Base-by-base conservation (phyloP, 2,329 filamentous ascomycete species). In the Paraphoma chrysanthemicola region DNA sequence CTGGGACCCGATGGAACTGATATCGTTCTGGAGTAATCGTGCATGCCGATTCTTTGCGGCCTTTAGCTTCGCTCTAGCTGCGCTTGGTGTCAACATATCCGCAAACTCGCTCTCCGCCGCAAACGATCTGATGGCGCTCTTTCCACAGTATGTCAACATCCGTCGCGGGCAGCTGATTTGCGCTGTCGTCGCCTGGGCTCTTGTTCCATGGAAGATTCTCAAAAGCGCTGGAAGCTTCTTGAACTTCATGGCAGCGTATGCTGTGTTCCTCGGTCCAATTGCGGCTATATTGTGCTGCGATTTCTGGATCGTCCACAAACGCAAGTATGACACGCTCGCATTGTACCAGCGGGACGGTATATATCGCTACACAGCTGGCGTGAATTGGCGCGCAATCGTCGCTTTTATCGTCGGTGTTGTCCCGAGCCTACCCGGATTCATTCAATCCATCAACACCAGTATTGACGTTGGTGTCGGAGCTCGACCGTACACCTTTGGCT, bases 241-340 rank as follows among this genome's bases (percentile, higher is more conserved):
- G 3, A 82, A 83, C 43, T 91, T 90, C 74, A 88, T 91, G 83
- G 81, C 83, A 43, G 88, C 87, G 0, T 87, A 89, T 69, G 83
- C 84, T 1, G 81, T 90, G 39, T 90, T 90, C 74, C 77, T 90
- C 0, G 87, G 85, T 0, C 87, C 87, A 0, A 86, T 90, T 55
- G 85, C 85, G 0, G 82, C 82, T 0, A 85, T 89, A 60, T 83
- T 88, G 76, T 77, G 82, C 0, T 80, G 81, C 11, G 87, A 89
- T 62, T 89, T 84, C 66, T 88, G 85, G 84, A 66, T 86, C 43
- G 72, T 88, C 7, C 83, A 84, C 51, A 54, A 55, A 2, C 63
- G 73, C 59, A 82, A 77, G 67, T 82, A 84, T 64, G 81, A 83
- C 70, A 80, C 78, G 2, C 80, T 79, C 44, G 86, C 79, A 46